These are phyloP conservation scores for Nannochloropsis granulata DNA, from an alignment of 108 stramenopile genomes.

Conservation along the genomic window DNA sequence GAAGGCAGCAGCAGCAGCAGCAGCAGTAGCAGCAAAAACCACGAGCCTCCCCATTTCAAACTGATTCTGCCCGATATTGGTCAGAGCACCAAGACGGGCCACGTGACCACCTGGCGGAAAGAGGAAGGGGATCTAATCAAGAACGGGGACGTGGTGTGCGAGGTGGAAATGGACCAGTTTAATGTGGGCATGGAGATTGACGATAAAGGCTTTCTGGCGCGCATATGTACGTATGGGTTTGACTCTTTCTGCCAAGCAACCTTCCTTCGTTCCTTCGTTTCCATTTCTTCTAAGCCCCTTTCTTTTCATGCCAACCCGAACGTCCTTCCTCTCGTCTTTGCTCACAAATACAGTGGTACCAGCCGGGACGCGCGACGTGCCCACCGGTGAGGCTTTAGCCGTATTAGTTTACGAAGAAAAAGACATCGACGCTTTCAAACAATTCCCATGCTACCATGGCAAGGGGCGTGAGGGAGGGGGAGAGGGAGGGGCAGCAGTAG, in stretches of 20 bases:
- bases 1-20: not conserved
- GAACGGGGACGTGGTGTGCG: not conserved
- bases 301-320: not conserved
- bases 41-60: not conserved
- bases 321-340: not conserved
- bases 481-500: not conserved
- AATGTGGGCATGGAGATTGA: not conserved
- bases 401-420: not conserved
- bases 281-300: not conserved
- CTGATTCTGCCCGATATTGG: not conserved
- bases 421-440: not conserved
- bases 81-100: not conserved
- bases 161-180: not conserved
- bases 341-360: not conserved
- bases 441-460: not conserved
- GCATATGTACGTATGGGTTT: not conserved
- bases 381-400: not conserved
- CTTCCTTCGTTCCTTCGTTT: not conserved
- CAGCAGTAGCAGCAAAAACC: not conserved
- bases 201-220: not conserved
- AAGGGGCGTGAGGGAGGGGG: not conserved
- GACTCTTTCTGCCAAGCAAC: not conserved
- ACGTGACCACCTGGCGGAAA: not conserved
- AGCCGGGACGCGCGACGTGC: not conserved
- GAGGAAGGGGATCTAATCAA: not conserved